A percentile compares a stretch with the other conserved stretches of the same genome.
phyloP scores from a whole-genome alignment of 1,284 basidiomycete species.

The Retiboletus flavoniger region DNA sequence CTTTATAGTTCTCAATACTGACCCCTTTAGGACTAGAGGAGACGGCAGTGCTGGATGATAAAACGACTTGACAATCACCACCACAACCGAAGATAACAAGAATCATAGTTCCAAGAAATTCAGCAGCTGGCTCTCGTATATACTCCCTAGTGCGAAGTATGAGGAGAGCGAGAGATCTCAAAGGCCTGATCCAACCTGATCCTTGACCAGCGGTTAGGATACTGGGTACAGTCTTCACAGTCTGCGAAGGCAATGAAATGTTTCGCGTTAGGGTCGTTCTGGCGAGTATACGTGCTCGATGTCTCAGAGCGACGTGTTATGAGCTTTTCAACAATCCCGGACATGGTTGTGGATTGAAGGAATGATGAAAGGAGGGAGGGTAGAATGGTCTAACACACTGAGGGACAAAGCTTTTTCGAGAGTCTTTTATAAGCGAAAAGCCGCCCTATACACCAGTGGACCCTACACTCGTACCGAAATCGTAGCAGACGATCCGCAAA shows the following conservation, averaged over 20 bases:
- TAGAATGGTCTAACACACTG: neutral
- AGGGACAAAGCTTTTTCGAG: neutral
- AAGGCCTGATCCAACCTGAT: constrained; percentile 46
- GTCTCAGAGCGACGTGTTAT: constrained; percentile 18
- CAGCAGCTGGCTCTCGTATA: constrained; percentile 63
- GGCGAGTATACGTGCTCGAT: constrained; percentile 12
- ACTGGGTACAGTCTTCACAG: constrained; percentile 27
- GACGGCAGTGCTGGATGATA: constrained; percentile 53
- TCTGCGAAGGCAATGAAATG: constrained; percentile 25
- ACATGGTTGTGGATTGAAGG: constrained; percentile 18
- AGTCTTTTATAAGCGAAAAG: constrained; percentile 26
- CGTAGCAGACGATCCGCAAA: constrained; percentile 2
- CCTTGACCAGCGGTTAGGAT: constrained; percentile 57
- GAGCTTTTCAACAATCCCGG: constrained; percentile 19
- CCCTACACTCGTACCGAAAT: constrained; percentile 1
- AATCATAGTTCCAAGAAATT: constrained; percentile 67
- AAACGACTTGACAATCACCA: constrained; percentile 60
- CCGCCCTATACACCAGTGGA: neutral
- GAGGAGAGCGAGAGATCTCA: neutral
- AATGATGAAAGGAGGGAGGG: constrained; percentile 2
- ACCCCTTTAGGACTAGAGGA: constrained; percentile 60
- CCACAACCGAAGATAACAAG: constrained; percentile 66
- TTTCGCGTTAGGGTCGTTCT: constrained; percentile 3
- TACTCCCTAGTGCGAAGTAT: constrained; percentile 33
- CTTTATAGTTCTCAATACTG: constrained; percentile 31